These are phyloP conservation scores for Scytalidium lignicola DNA, from an alignment of 2,329 filamentous ascomycete genomes.

Conservation along the genomic window DNA sequence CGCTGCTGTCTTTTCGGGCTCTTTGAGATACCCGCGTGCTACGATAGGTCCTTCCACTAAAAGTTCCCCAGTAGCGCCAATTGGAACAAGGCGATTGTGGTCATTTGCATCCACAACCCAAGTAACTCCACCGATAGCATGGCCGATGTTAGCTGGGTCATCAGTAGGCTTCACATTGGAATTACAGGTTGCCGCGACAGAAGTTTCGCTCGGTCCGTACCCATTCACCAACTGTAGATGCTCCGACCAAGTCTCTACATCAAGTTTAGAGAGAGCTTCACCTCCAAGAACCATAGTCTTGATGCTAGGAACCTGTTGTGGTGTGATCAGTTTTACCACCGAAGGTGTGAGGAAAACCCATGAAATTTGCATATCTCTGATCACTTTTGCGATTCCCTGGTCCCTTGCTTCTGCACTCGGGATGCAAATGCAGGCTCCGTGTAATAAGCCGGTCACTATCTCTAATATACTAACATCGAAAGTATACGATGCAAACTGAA, in stretches of 20 bases:
- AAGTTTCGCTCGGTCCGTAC: conserved; percentile 74
- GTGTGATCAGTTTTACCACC: not conserved
- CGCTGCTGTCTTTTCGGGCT: conserved; percentile 9
- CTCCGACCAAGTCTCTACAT: conserved; percentile 26
- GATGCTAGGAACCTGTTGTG: not conserved
- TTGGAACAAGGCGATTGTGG: conserved; percentile 8
- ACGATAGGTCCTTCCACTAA: conserved; percentile 16
- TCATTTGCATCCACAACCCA: conserved; percentile 12
- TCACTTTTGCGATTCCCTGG: conserved; percentile 3
- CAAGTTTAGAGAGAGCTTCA: conserved; percentile 52
- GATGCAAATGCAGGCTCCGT: conserved; percentile 8
- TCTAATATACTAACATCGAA: conserved; percentile 14
- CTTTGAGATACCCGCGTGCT: conserved; percentile 15
- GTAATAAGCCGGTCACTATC: conserved; percentile 7
- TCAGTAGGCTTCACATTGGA: conserved; percentile 1
- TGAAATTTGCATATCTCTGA: conserved; percentile 3
- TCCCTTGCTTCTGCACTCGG: conserved; percentile 3
- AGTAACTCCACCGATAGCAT: conserved; percentile 1
- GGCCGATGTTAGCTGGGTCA: conserved; percentile 9
- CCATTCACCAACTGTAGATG: conserved; percentile 32
- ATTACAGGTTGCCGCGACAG: conserved; percentile 1
- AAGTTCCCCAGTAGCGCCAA: conserved; percentile 16
- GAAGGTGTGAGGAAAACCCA: conserved; percentile 5
- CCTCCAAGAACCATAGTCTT: conserved; percentile 8
- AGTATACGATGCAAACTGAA: conserved; percentile 10